Percentiles rank a stretch among this genome's conserved stretches.
Evolutionary conservation across 2,329 filamentous ascomycete species (phyloP).

Genomic region (Sporothrix inflata): DNA sequence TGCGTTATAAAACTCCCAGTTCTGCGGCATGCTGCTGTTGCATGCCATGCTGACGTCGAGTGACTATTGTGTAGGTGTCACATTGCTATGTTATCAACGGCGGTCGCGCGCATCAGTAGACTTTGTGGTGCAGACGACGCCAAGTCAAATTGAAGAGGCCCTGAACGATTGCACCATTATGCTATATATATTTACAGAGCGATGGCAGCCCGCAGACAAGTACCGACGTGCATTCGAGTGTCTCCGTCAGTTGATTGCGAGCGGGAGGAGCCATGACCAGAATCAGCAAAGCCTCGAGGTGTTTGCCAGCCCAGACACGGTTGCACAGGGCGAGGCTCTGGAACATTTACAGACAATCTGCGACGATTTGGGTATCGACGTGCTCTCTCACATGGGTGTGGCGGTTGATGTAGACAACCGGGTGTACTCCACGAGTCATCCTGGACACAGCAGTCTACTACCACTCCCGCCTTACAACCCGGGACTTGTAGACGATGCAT

Average conservation of each 20-base stretch:
- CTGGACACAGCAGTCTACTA: background rate
- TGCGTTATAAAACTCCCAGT: background rate
- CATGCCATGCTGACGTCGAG: too few species aligned
- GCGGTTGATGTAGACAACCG: background rate
- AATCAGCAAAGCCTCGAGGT: background rate
- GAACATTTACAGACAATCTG: background rate
- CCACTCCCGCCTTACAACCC: background rate
- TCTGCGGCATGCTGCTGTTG: too few species aligned
- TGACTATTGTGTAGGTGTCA: background rate
- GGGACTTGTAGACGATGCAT: background rate
- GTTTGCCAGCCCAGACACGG: background rate
- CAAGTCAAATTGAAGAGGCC: background rate
- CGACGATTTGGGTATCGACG: background rate
- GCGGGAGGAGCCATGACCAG: background rate
- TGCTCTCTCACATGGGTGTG: background rate
- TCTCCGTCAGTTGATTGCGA: background rate
- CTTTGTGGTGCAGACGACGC: too few species aligned
- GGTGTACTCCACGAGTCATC: background rate
- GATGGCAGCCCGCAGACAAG: background rate
- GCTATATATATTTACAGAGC: background rate
- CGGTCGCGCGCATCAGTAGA: too few species aligned
- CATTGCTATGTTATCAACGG: background rate
- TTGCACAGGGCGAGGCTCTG: background rate
- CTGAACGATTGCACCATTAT: background rate
- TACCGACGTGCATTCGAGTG: background rate